These are phyloP conservation scores for Penicillium sp. DNA, from an alignment of 2,329 filamentous ascomycete species.

Conservation along the genomic window DNA sequence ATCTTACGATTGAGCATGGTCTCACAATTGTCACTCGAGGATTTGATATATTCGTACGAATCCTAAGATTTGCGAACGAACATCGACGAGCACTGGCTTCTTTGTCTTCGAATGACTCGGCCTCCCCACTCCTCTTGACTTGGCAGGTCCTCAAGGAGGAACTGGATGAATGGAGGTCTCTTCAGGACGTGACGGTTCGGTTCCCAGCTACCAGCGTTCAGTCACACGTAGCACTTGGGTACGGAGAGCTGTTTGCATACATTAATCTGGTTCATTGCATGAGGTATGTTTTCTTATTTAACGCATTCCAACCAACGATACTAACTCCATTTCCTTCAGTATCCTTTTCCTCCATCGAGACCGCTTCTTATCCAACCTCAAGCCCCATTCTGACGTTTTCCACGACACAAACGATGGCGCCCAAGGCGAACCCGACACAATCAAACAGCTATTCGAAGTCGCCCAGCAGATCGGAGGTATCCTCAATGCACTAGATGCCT, in stretches of 20 bases:
- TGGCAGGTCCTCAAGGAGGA: constrained; percentile 34
- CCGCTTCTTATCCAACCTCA: constrained; percentile 34
- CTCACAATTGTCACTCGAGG: constrained; percentile 37
- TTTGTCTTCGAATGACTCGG: constrained; percentile 14
- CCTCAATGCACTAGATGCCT: constrained; percentile 31
- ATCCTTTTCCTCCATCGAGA: constrained; percentile 38
- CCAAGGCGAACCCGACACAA: constrained; percentile 23
- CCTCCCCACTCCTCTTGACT: constrained; percentile 19
- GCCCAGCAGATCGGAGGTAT: constrained; percentile 35
- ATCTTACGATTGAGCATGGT: constrained; percentile 34
- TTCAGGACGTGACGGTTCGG: constrained; percentile 35
- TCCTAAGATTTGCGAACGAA: constrained; percentile 38
- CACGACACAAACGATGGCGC: constrained; percentile 19
- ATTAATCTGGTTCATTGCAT: constrained; percentile 40
- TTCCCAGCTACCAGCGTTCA: constrained; percentile 36
- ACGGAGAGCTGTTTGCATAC: constrained; percentile 39
- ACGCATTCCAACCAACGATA: neutral
- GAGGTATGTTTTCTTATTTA: constrained; percentile 24
- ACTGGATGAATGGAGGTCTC: constrained; percentile 35
- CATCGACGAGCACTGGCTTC: constrained; percentile 31
- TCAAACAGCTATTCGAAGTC: constrained; percentile 33
- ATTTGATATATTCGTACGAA: constrained; percentile 39
- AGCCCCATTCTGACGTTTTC: constrained; percentile 23
- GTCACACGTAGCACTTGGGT: constrained; percentile 36
- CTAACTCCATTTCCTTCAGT: constrained; percentile 12